Evolutionary conservation across 768 basidiomycete genomes (phyloP).

Genomic region (Pulveroboletus sp.): DNA sequence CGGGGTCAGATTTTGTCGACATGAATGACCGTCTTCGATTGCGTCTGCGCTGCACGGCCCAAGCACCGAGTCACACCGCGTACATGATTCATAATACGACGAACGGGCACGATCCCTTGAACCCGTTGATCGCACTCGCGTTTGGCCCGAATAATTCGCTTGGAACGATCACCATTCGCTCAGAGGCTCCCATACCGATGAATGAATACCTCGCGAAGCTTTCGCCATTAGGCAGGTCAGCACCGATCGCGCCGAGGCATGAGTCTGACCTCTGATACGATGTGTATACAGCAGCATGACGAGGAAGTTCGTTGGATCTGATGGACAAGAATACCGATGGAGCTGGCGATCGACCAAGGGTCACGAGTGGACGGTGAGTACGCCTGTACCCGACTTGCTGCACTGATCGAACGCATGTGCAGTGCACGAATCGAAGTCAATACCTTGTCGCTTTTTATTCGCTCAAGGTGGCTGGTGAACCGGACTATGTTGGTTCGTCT

Average conservation of each 20-base stretch:
- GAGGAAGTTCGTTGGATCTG: slow-evolving; percentile 54
- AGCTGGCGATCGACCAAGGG: slow-evolving; percentile 41
- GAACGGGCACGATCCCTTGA: slow-evolving; percentile 21
- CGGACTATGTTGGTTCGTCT: slow-evolving; percentile 48
- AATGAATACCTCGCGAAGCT: slow-evolving; percentile 45
- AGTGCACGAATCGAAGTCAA: slow-evolving; percentile 54
- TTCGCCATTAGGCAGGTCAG: slow-evolving; percentile 40
- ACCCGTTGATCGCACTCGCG: slow-evolving; percentile 45
- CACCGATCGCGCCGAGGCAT: slow-evolving; percentile 4
- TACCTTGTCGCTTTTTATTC: slow-evolving; percentile 58
- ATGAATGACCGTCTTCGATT: slow-evolving; percentile 57
- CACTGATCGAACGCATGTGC: slow-evolving; percentile 2
- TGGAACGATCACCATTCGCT: slow-evolving; percentile 47
- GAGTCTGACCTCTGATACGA: slow-evolving; percentile 2
- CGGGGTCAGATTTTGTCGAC: slow-evolving; percentile 57
- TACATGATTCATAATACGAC: slow-evolving; percentile 51
- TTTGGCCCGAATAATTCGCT: slow-evolving; percentile 48
- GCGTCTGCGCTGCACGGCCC: slow-evolving; percentile 43
- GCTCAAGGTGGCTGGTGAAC: slow-evolving; percentile 51
- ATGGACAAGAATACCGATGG: slow-evolving; percentile 62
- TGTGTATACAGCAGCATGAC: slow-evolving; percentile 34
- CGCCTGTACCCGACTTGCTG: no score
- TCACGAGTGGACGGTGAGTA: slow-evolving; percentile 63
- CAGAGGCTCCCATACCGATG: slow-evolving; percentile 41
- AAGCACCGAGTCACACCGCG: slow-evolving; percentile 37